These are phyloP conservation scores for Marchantia paleacea DNA, from an alignment of 225 moss, liverwort and hornwort genomes.

Conservation along the genomic window DNA sequence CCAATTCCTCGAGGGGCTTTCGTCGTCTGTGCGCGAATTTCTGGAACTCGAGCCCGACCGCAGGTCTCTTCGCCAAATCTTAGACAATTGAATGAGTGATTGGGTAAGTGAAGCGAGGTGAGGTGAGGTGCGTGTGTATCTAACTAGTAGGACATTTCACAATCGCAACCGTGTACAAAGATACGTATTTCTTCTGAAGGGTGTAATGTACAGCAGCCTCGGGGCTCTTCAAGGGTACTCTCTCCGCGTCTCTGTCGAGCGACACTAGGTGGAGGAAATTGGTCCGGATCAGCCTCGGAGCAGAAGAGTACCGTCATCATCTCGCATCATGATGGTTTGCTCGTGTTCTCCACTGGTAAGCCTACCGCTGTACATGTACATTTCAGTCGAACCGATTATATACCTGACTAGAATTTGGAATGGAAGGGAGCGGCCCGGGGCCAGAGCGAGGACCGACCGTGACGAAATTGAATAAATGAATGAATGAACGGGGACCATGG, in stretches of 20 bases:
- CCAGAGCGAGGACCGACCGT: not conserved
- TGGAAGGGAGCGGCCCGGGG: not conserved
- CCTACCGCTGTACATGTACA: constrained; percentile 4
- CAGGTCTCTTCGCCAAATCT: not conserved
- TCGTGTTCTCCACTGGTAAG: not conserved
- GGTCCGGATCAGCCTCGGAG: constrained; percentile 3
- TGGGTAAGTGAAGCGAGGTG: not conserved
- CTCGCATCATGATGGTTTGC: not conserved
- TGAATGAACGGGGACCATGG: not conserved
- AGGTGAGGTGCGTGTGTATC: not conserved
- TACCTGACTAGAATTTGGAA: not conserved
- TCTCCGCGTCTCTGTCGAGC: constrained; percentile 1
- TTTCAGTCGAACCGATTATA: too few relatives aligned
- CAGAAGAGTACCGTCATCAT: not conserved
- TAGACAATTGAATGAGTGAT: not conserved
- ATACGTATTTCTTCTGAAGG: not conserved
- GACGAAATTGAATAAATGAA: not conserved
- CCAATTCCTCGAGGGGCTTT: not conserved
- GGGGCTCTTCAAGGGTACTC: not conserved
- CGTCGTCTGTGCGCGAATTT: not conserved
- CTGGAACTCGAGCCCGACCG: constrained; percentile 4
- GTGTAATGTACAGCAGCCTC: not conserved
- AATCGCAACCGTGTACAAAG: not conserved
- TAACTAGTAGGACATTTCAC: not conserved
- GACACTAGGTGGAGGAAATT: not conserved